Base-by-base conservation (phyloP, 306 rosid genomes). In the Vigna nakashimae region DNA sequence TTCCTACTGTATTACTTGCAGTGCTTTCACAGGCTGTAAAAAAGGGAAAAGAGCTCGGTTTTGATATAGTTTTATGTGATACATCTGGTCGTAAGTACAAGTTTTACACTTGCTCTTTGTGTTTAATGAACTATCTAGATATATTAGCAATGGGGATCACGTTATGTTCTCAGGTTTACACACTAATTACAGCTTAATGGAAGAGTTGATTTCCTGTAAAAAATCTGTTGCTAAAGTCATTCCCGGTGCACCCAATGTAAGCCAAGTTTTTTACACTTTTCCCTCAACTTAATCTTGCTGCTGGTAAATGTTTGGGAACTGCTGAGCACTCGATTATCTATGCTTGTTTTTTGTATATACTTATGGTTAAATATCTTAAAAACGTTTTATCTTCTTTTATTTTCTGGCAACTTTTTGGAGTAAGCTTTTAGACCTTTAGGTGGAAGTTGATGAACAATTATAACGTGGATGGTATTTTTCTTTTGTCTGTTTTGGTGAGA, bases 131-230 rank as follows among this genome's bases (percentile, higher is more conserved):
- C 58, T 45, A 73, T 46, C 65, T 74, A 30, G 53, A 45, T 69
- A 60, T 51, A 73, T 83, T 24, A 65, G 71, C 71, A 52, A n/a
- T 69, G 51, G 11, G 58, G 20, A 15, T 73, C 52, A 78, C 49
- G 72, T 68, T 66, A 46, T 73, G 9, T 49, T 86, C 65, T 82
- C 91, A 95, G 98, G 99, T 85, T 89, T 95, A 56, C 99, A 95
- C 88, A 92, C 99, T 80, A 92, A 95, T 82, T 95, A 88, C 87
- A 91, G 94, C 83, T 81, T 95, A 74, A 95, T 92, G 98, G 99
- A 95, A 85, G 99, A 95, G 89, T 86, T 95, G 83, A 86, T 95
- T 86, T 87, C 98, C 55, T 95, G 99, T 84, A 95, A 92, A 85
- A 95, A 88, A 80, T 97, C 97, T 68, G 94, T 92, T 53, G 83